These are phyloP conservation scores for Lentinula guzmanii DNA, from an alignment of 768 basidiomycete species.

Conservation along the genomic window DNA sequence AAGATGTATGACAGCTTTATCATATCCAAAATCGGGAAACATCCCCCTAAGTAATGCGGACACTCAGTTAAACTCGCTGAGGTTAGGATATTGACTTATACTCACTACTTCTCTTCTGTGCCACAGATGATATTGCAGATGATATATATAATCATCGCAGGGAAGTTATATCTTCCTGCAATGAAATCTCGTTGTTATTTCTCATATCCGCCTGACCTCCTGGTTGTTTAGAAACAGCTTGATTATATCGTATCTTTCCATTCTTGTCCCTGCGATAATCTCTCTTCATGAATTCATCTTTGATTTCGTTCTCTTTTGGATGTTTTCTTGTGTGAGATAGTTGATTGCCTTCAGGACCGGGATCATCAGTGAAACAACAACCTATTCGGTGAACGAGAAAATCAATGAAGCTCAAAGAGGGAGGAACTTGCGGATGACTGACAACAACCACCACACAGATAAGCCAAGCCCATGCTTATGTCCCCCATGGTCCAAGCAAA, in stretches of 20 bases:
- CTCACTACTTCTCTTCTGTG: too few relatives aligned
- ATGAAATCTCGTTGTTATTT: not conserved
- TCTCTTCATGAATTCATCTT: not conserved
- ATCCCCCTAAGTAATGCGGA: too few relatives aligned
- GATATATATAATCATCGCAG: too few relatives aligned
- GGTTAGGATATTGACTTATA: too few relatives aligned
- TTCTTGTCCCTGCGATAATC: not conserved
- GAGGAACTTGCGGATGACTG: not conserved
- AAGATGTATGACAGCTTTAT: too few relatives aligned
- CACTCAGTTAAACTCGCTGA: too few relatives aligned
- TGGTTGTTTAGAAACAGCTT: not conserved
- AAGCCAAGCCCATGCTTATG: not conserved
- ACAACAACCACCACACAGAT: conserved; percentile 1
- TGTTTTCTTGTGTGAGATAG: not conserved
- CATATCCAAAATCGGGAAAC: too few relatives aligned
- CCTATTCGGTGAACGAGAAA: not conserved
- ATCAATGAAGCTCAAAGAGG: not conserved
- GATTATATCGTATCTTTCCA: not conserved
- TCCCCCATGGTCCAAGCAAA: not conserved
- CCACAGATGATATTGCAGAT: too few relatives aligned
- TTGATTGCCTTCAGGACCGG: not conserved
- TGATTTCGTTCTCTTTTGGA: not conserved
- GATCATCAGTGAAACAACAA: not conserved
- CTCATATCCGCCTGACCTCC: not conserved
- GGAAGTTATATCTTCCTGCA: too few relatives aligned